Evolutionary conservation across 371 early-diverging fungal species (phyloP), one percentile per base, ranked within the genome.

Genomic region (Rhizopus sp.): DNA sequence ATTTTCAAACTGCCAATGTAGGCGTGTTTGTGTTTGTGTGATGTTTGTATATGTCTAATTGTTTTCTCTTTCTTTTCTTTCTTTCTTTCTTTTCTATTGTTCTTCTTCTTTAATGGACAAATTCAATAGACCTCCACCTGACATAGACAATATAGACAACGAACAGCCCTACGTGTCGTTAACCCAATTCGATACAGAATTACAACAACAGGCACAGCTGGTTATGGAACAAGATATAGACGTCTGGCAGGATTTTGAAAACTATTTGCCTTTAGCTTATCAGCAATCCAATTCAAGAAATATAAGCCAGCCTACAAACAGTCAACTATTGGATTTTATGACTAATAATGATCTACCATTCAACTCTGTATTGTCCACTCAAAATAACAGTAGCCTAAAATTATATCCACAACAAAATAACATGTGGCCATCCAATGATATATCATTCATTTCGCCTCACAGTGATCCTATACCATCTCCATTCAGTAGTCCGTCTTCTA

Each of bases 151-250:
- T 23, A 23, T 23, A 23, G 23, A 23, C 23, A 23, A 23, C 23
- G 23, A 23, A 23, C 23, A 23, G 23, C 40, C 58, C 30, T 69
- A 56, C 12, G 16, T 65, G 4, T 59, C 66, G 1, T 51, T 77
- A 23, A 66, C 77, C 5, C 70, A 73, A 15, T 72, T 77, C 31
- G 77, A 73, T 32, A 45, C 65, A 1, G 66, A 72, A 41, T 49
- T 77, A 32, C 77, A 77, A 31, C 72, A 73, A 50, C 77, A 77
- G 53, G 77, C 77, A 8, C 73, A 73, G 50, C 55, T 65, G 23
- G 62, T 69, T 9, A 50, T 77, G 45, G 62, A 71, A 42, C 73
- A 66, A 50, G 62, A 66, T 41, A 53, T 65, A 15, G 62, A 54
- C 34, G 60, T 52, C 32, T 73, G 74, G 74, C 63, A 73, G 45